These are phyloP conservation scores for Fusarium tupiense DNA, from an alignment of 2,329 filamentous ascomycete genomes.

Conservation along the genomic window DNA sequence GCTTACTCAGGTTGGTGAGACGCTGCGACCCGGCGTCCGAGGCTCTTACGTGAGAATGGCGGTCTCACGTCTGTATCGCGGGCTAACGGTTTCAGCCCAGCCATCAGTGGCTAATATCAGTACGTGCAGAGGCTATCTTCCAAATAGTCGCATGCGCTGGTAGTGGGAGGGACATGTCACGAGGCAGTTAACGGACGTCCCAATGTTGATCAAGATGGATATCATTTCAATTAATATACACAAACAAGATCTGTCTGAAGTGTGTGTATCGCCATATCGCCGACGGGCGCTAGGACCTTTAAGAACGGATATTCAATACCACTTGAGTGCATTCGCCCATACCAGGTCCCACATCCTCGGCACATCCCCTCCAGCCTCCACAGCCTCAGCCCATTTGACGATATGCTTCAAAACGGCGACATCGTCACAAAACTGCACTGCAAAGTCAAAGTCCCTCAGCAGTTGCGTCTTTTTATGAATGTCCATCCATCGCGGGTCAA, in stretches of 20 bases:
- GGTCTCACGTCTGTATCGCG: not conserved
- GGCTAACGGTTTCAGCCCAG: not conserved
- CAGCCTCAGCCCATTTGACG: not conserved
- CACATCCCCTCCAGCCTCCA: not conserved
- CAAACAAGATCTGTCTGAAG: not conserved
- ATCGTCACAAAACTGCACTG: slow-evolving; percentile 12
- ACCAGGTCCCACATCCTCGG: not conserved
- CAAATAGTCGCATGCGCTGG: not conserved
- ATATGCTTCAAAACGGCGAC: not conserved
- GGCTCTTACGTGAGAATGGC: not conserved
- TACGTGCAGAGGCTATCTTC: not conserved
- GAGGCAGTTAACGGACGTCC: not conserved
- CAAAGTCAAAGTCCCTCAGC: slow-evolving; percentile 20
- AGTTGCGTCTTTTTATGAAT: slow-evolving; percentile 5
- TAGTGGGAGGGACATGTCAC: accelerated
- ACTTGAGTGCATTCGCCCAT: not conserved
- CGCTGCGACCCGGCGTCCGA: not conserved
- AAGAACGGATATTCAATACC: not conserved
- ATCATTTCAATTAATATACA: not conserved
- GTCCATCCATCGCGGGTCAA: slow-evolving; percentile 46
- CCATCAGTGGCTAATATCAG: no score
- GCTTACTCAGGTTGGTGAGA: not conserved
- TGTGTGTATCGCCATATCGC: accelerated
- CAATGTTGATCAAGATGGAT: not conserved
- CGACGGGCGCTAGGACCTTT: not conserved